These are phyloP conservation scores for Scutellaria baicalensis DNA, from an alignment of 257 asterid species.

Conservation along the genomic window DNA sequence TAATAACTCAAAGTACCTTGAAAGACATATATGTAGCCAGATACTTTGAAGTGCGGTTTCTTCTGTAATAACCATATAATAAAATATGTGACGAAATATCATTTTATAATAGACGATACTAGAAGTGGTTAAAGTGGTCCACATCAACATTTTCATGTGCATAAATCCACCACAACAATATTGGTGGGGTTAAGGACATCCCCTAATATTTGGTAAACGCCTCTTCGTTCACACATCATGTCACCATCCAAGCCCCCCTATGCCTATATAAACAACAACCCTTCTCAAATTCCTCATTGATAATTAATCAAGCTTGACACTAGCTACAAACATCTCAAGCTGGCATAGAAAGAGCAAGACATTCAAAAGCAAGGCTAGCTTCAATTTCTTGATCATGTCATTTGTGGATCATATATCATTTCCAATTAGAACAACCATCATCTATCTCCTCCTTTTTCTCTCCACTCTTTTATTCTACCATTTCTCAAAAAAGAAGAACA, in stretches of 20 bases:
- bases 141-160: slow-evolving; percentile 9
- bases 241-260: neutral
- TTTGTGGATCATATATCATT: slow-evolving; percentile 15
- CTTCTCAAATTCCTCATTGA: slow-evolving; percentile 9
- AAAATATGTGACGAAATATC: neutral
- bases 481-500: slow-evolving; percentile 23
- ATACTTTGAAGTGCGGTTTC: no score
- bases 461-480: slow-evolving; percentile 33
- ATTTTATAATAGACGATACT: neutral
- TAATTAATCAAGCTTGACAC: neutral
- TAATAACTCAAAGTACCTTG: no score
- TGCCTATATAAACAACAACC: slow-evolving; percentile 1
- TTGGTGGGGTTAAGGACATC: neutral
- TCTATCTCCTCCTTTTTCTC: slow-evolving; percentile 40
- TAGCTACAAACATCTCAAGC: neutral
- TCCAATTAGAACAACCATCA: slow-evolving; percentile 3
- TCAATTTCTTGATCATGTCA: no score
- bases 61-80: no score
- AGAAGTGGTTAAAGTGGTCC: slow-evolving; percentile 9
- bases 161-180: slow-evolving; percentile 9
- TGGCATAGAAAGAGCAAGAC: neutral
- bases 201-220: neutral
- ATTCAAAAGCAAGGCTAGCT: neutral
- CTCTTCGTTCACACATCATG: neutral
- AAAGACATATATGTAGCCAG: no score